Base-by-base conservation (phyloP, 805 yeast species). In the Kodamaea leandrae region DNA sequence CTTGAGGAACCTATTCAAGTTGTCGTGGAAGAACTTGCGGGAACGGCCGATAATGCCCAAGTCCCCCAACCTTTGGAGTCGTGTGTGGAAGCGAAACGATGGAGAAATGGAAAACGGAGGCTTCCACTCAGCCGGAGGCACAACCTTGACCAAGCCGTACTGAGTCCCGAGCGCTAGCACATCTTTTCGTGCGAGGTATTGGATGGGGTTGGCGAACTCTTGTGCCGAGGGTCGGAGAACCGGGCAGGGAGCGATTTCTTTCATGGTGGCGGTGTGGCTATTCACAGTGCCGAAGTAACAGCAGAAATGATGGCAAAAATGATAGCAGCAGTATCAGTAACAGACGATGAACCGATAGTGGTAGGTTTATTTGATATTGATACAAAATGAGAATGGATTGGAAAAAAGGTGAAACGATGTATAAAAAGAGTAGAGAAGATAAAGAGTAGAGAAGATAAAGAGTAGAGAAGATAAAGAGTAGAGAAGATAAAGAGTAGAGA, bases 11-110 rank as follows among this genome's bases (percentile, higher is more conserved):
- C 86, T 75, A 44, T 76, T 73, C 43, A 84, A 60, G 47, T 82
- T 87, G 41, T 74, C 78, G 33, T 66, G 64, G 61, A 84, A 85
- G 49, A 79, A 78, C 44, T 72, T 64, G 35, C 90, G 65, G 24
- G 83, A 76, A 46, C 95, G 66, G 43, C 82, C 81, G 6, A 74
- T 57, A 13, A 86, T 56, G 18, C 82, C 80, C 52, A 86, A 62
- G 54, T 83, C 87, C 50, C 77, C 74, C 40, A 86, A 53, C 35
- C 71, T 75, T 55, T 85, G 93, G n/a, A 81, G 55, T 41, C 95
- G 60, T 6, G 88, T 83, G 46, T 77, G 81, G 54, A 86, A 85
- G 36, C 61, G 70, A 59, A 85, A 84, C 5, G 63, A 52, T 34
- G 68, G 64, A 36, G 83, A 70, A 15, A 84, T 63, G 41, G 79